These are phyloP conservation scores for Tetrahymena elliotti DNA, from an alignment of 73 alveolate species.

Conservation along the genomic window DNA sequence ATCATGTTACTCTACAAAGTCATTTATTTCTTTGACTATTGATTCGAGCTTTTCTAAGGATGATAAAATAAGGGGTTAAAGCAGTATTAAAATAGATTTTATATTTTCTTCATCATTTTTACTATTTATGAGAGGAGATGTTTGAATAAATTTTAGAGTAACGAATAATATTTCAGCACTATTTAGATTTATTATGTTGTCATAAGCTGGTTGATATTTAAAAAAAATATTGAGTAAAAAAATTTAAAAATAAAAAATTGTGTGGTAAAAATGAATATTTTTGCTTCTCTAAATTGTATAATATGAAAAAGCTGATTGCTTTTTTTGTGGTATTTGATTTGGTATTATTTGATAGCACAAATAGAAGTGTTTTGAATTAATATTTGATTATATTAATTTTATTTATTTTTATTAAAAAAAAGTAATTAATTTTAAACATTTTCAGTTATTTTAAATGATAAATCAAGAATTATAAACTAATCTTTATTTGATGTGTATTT, in stretches of 20 bases:
- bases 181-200: background rate
- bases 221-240: background rate
- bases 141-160: background rate
- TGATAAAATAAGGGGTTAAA: background rate
- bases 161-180: background rate
- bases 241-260: background rate
- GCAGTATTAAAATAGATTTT: background rate
- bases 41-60: background rate
- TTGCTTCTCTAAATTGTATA: background rate
- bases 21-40: background rate
- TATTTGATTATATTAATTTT: no score
- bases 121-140: background rate
- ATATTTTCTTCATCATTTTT: background rate
- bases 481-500: no score
- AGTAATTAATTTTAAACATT: no score
- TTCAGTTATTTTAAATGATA: no score
- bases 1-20: background rate
- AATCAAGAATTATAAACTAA: no score
- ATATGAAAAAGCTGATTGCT: no score
- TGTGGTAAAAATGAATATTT: background rate
- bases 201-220: background rate
- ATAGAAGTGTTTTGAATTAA: no score
- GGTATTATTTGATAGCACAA: no score
- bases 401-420: no score
- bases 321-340: no score